These are phyloP conservation scores for Solanum corneliomulleri DNA, from an alignment of 257 asterid genomes.

Conservation along the genomic window DNA sequence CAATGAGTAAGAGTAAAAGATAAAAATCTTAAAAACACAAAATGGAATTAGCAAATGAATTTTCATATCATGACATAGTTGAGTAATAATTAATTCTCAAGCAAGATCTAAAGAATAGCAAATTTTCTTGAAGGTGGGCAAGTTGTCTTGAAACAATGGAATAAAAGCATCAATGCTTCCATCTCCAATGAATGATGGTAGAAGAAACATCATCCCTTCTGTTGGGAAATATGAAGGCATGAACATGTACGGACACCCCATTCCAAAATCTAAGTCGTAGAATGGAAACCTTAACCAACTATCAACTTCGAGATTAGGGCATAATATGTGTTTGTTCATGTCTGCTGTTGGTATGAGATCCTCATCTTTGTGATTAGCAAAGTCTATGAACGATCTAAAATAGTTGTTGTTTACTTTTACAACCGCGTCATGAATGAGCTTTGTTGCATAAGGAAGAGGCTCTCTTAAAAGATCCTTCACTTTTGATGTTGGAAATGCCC, in stretches of 20 bases:
- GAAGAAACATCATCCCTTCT: conserved; percentile 48
- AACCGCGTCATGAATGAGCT: conserved; percentile 56
- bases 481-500: conserved; percentile 59
- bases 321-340: conserved; percentile 35
- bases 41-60: not conserved
- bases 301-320: conserved; percentile 72
- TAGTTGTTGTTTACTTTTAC: conserved; percentile 38
- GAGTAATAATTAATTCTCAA: not conserved
- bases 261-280: conserved; percentile 67
- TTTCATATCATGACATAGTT: not conserved
- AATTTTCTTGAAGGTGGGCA: conserved; percentile 38
- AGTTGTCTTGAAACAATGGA: conserved; percentile 49
- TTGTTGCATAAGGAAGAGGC: conserved; percentile 46
- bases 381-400: conserved; percentile 71
- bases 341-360: conserved; percentile 53
- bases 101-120: conserved; percentile 43
- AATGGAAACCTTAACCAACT: conserved; percentile 90
- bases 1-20: not conserved
- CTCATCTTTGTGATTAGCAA: conserved; percentile 42
- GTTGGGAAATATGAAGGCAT: conserved; percentile 69
- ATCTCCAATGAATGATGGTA: not conserved
- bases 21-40: not conserved
- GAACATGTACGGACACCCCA: conserved; percentile 61
- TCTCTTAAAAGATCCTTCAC: conserved; percentile 29
- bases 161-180: conserved; percentile 14